Evolutionary conservation across 2,329 filamentous ascomycete genomes (phyloP).

Genomic region (Cytospora leucostoma): DNA sequence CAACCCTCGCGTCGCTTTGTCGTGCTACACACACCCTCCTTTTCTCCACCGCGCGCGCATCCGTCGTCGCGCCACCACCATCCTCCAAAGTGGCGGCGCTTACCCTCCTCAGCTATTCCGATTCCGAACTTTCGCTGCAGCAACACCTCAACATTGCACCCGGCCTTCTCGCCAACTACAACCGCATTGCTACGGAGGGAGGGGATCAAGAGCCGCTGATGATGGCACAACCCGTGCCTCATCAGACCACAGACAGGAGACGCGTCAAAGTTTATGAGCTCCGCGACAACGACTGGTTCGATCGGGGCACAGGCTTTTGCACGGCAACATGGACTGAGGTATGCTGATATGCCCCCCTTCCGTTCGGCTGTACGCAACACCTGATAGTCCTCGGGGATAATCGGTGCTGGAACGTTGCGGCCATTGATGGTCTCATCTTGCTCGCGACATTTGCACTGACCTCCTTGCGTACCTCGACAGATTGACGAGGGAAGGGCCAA

Average conservation of each 20-base stretch:
- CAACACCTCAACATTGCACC: constrained; percentile 60
- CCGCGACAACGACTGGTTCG: constrained; percentile 98
- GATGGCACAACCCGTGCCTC: constrained; percentile 72
- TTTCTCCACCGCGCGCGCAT: constrained; percentile 37
- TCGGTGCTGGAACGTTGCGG: neutral
- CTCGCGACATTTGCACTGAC: constrained; percentile 30
- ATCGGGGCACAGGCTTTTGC: constrained; percentile 95
- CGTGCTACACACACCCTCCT: constrained; percentile 18
- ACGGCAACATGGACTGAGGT: constrained; percentile 74
- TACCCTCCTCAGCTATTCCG: constrained; percentile 55
- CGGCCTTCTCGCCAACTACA: constrained; percentile 51
- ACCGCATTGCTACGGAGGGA: constrained; percentile 50
- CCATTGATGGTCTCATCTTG: neutral
- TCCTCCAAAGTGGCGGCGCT: constrained; percentile 55
- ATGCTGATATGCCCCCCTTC: constrained; percentile 39
- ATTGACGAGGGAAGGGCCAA: constrained; percentile 64
- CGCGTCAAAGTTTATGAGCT: constrained; percentile 99
- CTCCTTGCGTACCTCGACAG: constrained; percentile 38
- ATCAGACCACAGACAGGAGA: constrained; percentile 66
- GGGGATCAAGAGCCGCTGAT: constrained; percentile 62
- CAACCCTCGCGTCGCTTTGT: constrained; percentile 20
- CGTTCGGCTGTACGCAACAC: neutral
- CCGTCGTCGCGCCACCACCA: constrained; percentile 34
- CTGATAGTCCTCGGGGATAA: neutral
- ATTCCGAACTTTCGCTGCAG: constrained; percentile 59